Base-by-base conservation (phyloP, 179 eudicot species). In the Beta macrorhiza region DNA sequence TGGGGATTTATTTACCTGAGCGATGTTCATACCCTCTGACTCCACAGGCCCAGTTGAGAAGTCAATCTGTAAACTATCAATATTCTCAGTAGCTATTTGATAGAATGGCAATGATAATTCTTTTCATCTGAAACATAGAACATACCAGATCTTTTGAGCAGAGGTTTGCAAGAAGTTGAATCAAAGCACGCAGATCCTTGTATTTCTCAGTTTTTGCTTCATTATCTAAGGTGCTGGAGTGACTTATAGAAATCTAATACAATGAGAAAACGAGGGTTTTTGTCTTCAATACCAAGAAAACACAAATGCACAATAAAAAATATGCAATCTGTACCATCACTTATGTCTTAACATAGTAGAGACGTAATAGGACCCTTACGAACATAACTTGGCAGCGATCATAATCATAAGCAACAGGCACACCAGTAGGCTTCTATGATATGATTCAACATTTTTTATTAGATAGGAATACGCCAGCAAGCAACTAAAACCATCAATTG, bases 111-210 rank as follows among this genome's bases (percentile, higher is more conserved):
- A 82, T 44, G 47, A 61, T 53, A 58, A 63, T 61, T 51, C 14
- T 37, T 32, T 78, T 70, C 32, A 81, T 37, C 37, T 32, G 72
- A 64, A 55, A 45, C 20, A 58, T 44, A n/a, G 59, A 76, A 55
- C 81, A 75, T 92, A 96, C 99, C 93, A 94, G 84, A 90, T 96
- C 99, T 76, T 96, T 96, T 29, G 98, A 88, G 80, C 99, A 96
- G 52, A 96, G 92, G 75, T 72, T 88, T 74, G 94, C 77, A 82
- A 96, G 96, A 78, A 96, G 94, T 83, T 91, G 98, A 81, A 96
- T 85, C 70, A 96, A 89, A 81, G 96, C 99, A 61, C 99, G 96
- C 53, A 96, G 85, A 90, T 94, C 97, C 89, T 86, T 94, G 84
- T 91, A 92, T 84, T 91, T 92, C 88, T 92, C 99, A 19, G 91